phyloP scores from a whole-genome alignment of 441 rosid species.

The Eruca vesicaria region DNA sequence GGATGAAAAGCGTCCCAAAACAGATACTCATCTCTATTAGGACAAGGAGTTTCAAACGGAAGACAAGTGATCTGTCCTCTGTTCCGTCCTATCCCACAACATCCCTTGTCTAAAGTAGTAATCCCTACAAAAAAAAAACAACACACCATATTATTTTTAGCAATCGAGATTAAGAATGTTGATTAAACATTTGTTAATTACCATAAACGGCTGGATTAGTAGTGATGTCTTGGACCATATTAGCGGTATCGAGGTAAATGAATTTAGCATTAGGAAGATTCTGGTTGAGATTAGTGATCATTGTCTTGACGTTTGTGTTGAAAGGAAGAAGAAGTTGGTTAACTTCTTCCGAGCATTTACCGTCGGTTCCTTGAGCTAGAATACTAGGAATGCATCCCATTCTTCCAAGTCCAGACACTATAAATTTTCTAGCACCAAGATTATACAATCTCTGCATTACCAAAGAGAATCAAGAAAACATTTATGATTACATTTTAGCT shows the following conservation, averaged over 20 bases:
- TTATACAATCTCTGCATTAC: constrained; percentile 62
- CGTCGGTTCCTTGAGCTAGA: constrained; percentile 61
- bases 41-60: constrained; percentile 85
- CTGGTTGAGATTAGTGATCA: constrained; percentile 60
- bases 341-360: constrained; percentile 73
- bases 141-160: neutral
- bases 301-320: constrained; percentile 71
- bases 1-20: constrained; percentile 99
- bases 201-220: constrained; percentile 56
- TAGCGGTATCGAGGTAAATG: constrained; percentile 55
- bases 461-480: neutral
- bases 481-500: neutral
- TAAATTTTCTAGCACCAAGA: constrained; percentile 83
- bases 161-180: neutral
- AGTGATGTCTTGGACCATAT: constrained; percentile 59
- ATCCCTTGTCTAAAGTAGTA: constrained; percentile 68
- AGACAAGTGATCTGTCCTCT: constrained; percentile 94
- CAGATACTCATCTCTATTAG: constrained; percentile 58
- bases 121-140: constrained; percentile 45
- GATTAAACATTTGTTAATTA: constrained; percentile 23
- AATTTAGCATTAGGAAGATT: constrained; percentile 67
- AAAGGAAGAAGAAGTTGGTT: constrained; percentile 73
- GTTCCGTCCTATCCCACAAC: constrained; percentile 89
- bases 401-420: constrained; percentile 71
- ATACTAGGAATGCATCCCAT: constrained; percentile 99